These are phyloP conservation scores for Rosa hybrid DNA, from an alignment of 331 rosid genomes.

Conservation along the genomic window DNA sequence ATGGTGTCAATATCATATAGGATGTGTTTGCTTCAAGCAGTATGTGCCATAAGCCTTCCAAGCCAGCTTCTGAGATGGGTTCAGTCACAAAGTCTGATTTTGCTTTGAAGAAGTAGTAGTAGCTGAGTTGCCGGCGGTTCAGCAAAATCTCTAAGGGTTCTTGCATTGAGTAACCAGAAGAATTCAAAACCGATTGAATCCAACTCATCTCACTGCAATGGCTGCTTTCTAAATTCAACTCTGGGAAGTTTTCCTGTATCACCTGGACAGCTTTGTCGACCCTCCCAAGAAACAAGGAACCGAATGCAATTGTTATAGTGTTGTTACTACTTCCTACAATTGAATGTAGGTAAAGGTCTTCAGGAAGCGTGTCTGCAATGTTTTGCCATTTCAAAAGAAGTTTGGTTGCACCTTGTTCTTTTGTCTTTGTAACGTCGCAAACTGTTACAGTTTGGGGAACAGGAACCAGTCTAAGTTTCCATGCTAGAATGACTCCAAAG, in stretches of 20 bases:
- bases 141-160: conserved; percentile 26
- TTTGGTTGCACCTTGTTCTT: conserved; percentile 23
- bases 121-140: not conserved
- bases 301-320: conserved; percentile 24
- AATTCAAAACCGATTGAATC: conserved; percentile 29
- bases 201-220: conserved; percentile 38
- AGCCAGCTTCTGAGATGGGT: conserved; percentile 29
- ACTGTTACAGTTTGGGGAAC: conserved; percentile 30
- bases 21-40: conserved; percentile 23
- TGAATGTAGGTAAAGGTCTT: conserved; percentile 26
- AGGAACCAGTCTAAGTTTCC: conserved; percentile 33
- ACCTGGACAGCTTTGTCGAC: conserved; percentile 12
- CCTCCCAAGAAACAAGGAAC: conserved; percentile 32
- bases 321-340: not conserved
- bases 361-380: conserved; percentile 23
- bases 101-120: conserved; percentile 19
- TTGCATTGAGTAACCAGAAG: conserved; percentile 6
- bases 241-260: conserved; percentile 27
- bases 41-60: conserved; percentile 24
- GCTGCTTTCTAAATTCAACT: conserved; percentile 17
- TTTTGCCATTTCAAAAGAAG: conserved; percentile 35
- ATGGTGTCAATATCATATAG: conserved; percentile 17
- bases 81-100: conserved; percentile 33
- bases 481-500: conserved; percentile 36
- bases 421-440: conserved; percentile 20